phyloP scores from a whole-genome alignment of 176 grass and related monocot species.

The Dendrocalamus sinicus region DNA sequence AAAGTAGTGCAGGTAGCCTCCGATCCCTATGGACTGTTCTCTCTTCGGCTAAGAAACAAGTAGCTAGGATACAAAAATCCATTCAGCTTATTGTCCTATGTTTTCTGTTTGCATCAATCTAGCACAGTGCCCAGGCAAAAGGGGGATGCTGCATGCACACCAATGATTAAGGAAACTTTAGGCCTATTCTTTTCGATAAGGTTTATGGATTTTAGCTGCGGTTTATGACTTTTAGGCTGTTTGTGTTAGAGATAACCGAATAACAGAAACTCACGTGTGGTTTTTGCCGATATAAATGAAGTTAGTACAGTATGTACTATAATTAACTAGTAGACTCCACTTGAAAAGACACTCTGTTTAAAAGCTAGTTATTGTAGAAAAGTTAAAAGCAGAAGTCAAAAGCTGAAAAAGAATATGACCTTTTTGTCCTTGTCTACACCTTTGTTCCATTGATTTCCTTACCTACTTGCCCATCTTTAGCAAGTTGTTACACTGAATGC shows the following conservation, averaged over 20 bases:
- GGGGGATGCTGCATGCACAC: constrained; percentile 3
- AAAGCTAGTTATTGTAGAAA: no score
- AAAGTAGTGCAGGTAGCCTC: background rate
- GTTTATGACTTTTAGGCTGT: no score
- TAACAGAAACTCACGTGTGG: no score
- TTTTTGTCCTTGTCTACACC: constrained; percentile 13
- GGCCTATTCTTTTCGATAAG: no score
- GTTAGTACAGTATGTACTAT: no score
- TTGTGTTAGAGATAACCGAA: no score
- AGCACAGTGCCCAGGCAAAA: constrained; percentile 27
- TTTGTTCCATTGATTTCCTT: background rate
- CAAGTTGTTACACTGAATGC: constrained; percentile 36
- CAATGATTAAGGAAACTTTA: constrained; percentile 21
- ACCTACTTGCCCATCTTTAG: constrained; percentile 32
- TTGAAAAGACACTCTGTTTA: no score
- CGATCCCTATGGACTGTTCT: background rate
- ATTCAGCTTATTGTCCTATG: background rate
- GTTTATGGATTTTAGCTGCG: no score
- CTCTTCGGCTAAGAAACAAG: constrained; percentile 30
- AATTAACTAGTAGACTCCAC: no score
- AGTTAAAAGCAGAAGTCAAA: no score
- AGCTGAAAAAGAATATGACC: no score
- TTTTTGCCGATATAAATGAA: no score
- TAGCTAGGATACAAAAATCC: constrained; percentile 14
- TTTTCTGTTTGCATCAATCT: constrained; percentile 23